Base-by-base conservation (phyloP, 148 eudicot genomes). In the Beta vulgaris region DNA sequence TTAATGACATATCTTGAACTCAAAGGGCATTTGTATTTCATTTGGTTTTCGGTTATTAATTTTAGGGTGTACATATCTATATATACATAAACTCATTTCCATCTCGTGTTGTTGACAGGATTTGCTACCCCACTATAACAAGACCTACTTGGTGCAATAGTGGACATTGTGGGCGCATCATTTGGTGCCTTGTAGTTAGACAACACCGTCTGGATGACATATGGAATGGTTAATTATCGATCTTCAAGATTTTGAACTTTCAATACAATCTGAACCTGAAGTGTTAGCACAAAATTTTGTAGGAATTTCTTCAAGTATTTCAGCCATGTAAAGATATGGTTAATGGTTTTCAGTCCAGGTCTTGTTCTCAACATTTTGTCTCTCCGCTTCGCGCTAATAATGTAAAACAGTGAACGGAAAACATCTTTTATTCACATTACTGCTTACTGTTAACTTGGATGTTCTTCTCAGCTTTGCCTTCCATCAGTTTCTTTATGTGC, bases 101-200 rank as follows among this genome's bases (percentile, higher is more conserved):
- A 35, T 49, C 42, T 44, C 23, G 29, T 44, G 10, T 28, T 73
- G 64, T 29, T 79, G 71, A 75, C 82, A 87, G 91, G 88, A 49
- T 87, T 87, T 73, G 91, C 91, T 26, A 87, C 88, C 40, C 88
- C 91, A 16, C 87, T 83, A 87, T 87, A 83, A 76, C 88, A 84
- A 73, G 88, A 71, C 83, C 87, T 71, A 40, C 28, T 40, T 53
- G 71, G 10, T 59, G 25, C 59, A 54, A 63, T 26, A 14, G n/a
- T 37, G 11, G 59, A 51, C 51, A 5, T 55, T 51, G 55, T 26
- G 71, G 71, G 43, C 18, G 48, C 51, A 43, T 64, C 25, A 23
- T 53, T 63, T 60, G 48, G 55, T 29, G 18, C 70, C 57, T 75
- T 54, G 58, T 69, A 75, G 76, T 80, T 65, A 34, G 53, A 71